Conservation (phyloP, 208 protist genomes). For the Tetramitus jugosus region DNA sequence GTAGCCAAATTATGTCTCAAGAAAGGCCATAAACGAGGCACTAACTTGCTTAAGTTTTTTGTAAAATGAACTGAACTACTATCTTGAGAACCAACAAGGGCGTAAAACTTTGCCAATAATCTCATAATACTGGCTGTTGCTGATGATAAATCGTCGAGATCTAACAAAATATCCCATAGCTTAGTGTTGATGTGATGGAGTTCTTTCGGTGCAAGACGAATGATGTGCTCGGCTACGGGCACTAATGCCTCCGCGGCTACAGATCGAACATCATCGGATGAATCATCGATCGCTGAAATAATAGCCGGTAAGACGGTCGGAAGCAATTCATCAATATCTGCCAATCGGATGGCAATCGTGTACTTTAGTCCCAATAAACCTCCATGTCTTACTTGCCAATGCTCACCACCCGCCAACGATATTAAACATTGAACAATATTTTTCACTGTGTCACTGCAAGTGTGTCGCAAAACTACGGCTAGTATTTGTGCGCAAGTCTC, state of each 20-base stretch:
- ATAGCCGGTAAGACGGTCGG: constrained; percentile 33
- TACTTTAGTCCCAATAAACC: constrained; percentile 58
- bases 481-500: constrained; percentile 58
- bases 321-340: constrained; percentile 35
- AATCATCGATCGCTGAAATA: background rate
- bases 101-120: constrained; percentile 37
- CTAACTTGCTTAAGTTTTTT: background rate
- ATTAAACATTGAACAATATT: constrained; percentile 38
- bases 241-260: constrained; percentile 21
- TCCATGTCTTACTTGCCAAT: constrained; percentile 42
- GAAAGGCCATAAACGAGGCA: constrained; percentile 19
- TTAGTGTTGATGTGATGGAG: constrained; percentile 34
- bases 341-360: constrained; percentile 41
- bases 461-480: constrained; percentile 40
- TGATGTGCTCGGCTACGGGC: constrained; percentile 6
- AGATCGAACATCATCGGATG: background rate
- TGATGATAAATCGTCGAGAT: constrained; percentile 55
- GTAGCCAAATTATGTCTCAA: constrained; percentile 36
- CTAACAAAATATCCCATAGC: constrained; percentile 52
- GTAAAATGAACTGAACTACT: constrained; percentile 24
- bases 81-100: background rate
- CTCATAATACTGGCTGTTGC: constrained; percentile 46
- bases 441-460: constrained; percentile 29
- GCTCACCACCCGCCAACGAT: constrained; percentile 26
- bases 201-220: background rate